A percentile compares a stretch with the other conserved stretches of the same genome.
Conservation (phyloP, 495 filamentous ascomycete species). For the Penicillium fimorum region DNA sequence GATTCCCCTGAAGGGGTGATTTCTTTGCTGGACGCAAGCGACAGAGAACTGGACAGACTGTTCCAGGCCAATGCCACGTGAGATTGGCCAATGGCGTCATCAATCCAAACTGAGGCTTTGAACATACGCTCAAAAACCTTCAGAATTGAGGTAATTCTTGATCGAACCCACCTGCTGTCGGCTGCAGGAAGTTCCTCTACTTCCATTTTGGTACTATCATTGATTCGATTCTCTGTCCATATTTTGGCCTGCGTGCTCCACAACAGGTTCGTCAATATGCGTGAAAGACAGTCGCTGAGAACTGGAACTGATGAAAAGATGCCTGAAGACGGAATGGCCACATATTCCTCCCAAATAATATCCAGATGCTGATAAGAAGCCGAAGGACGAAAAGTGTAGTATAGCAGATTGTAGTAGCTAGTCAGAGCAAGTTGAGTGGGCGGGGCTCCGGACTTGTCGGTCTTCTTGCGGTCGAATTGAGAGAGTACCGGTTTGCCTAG, state of each 20-base stretch:
- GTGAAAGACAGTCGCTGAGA: conserved; percentile 53
- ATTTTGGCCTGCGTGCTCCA: conserved; percentile 59
- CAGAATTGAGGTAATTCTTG: conserved; percentile 60
- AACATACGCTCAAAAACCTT: conserved; percentile 63
- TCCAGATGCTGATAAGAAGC: conserved; percentile 61
- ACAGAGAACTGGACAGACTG: conserved; percentile 64
- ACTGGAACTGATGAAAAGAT: conserved; percentile 32
- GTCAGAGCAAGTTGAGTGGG: conserved; percentile 59
- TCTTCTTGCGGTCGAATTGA: conserved; percentile 65
- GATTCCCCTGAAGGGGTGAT: conserved; percentile 84
- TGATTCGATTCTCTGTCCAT: conserved; percentile 72
- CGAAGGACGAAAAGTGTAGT: conserved; percentile 79
- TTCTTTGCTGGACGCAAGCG: conserved; percentile 80
- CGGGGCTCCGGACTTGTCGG: conserved; percentile 54
- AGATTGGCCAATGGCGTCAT: conserved; percentile 41
- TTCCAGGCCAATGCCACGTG: conserved; percentile 63
- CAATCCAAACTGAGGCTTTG: conserved; percentile 52
- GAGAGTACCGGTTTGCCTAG: conserved; percentile 66
- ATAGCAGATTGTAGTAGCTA: conserved; percentile 76
- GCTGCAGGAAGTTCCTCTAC: conserved; percentile 73
- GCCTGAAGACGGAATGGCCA: conserved; percentile 48
- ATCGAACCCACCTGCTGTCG: conserved; percentile 86
- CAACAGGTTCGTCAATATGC: conserved; percentile 67
- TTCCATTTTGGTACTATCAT: conserved; percentile 54
- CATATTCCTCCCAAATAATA: conserved; percentile 74